Evolutionary conservation across 208 protist species (phyloP), one percentile per base, ranked within the genome.

Genomic region (Acanthamoeba divionensis): DNA sequence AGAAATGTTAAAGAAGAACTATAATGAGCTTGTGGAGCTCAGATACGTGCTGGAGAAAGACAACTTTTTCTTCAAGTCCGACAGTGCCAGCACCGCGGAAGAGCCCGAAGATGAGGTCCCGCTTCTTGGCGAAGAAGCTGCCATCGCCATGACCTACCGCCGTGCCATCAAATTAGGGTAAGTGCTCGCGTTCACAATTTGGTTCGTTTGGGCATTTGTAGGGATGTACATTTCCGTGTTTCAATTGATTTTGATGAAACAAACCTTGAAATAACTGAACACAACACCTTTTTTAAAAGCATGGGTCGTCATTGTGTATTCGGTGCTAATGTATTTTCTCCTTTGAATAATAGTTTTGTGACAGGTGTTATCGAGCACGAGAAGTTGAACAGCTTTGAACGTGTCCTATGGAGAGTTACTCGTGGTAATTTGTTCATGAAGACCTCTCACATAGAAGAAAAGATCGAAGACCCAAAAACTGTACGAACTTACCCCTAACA

Each of bases 401-500:
- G 98, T 15, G 87, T 99, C 0, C 90, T 99, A 24, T 99, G 98
- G 96, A 96, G 98, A 71, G 96, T 95, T 9, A 98, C 97, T 0
- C 95, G 98, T 54, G 98, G 98, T 88, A 99, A 99, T 95, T 96
- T 97, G n/a, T 96, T 98, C 66, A 91, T 98, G 44, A 94, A 96
- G 90, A 95, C 93, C 2, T 94, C 95, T 55, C 91, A 95, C 60
- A 98, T 99, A 77, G 95, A 95, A 62, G 96, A 95, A 15, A 94
- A 96, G 7, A 97, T 99, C 79, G 96, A 97, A 66, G 97, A 98
- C 86, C 96, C 95, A 66, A 75, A 94, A 24, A 90, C 63, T n/a
- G 66, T 73, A 89, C 80, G 41, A 26, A 18, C 1, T 10, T 0
- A 26, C 9, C 50, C 29, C 33, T 31, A 6, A n/a, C 10, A 82